Conservation (phyloP, 345 rosid genomes). For the Toxicodendron radicans region DNA sequence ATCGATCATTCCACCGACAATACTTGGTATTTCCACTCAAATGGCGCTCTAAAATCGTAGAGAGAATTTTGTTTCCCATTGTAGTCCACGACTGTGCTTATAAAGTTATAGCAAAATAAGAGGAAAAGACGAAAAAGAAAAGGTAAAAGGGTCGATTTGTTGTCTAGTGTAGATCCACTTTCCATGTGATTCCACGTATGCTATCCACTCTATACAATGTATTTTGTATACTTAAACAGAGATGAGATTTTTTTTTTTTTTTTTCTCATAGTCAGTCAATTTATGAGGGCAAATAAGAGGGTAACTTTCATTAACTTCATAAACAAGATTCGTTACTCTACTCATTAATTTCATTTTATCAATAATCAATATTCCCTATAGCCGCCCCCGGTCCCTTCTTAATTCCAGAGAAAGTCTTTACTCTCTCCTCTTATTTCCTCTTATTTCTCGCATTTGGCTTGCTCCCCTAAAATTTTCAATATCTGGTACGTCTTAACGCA, state of each 20-base stretch:
- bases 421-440: background rate
- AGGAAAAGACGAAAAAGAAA: conserved; percentile 5
- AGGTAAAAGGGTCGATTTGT: conserved; percentile 20
- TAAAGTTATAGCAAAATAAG: conserved; percentile 5
- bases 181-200: conserved; percentile 38
- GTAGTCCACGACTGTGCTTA: conserved; percentile 1
- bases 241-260: background rate
- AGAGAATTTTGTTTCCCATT: too few relatives aligned
- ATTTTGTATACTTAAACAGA: conserved; percentile 5
- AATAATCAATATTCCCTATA: conserved; percentile 19
- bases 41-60: background rate
- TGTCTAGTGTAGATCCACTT: conserved; percentile 26
- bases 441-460: background rate
- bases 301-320: conserved; percentile 17
- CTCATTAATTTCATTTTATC: conserved; percentile 24
- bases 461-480: background rate
- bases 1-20: background rate
- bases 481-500: background rate
- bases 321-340: conserved; percentile 19
- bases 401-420: background rate
- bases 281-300: conserved; percentile 22
- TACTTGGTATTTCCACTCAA: background rate
- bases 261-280: conserved; percentile 22
- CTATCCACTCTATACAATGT: conserved; percentile 22
- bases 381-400: background rate